Percentiles rank a stretch among this genome's conserved stretches.
These are phyloP conservation scores for Thielaviopsis musarum DNA, from an alignment of 2,329 filamentous ascomycete species.

Conservation along the genomic window DNA sequence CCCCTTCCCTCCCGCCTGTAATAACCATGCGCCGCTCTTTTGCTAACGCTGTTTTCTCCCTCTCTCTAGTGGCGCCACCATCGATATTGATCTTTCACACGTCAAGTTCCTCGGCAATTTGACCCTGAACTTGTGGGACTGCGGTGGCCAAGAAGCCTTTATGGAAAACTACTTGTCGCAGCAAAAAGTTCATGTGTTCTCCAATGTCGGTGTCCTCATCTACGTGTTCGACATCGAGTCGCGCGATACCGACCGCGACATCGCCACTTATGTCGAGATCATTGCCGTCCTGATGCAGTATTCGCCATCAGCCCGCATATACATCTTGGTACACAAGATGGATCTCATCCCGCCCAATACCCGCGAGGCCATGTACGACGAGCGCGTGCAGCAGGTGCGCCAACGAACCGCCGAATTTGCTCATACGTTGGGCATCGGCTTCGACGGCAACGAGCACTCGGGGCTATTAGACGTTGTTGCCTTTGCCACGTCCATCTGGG, in stretches of 20 bases:
- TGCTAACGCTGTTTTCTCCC: neutral
- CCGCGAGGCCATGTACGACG: conserved; percentile 68
- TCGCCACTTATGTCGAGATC: conserved; percentile 82
- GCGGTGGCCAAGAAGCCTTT: conserved; percentile 94
- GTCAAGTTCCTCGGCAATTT: conserved; percentile 98
- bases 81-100: conserved; percentile 95
- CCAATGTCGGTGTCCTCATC: conserved; percentile 88
- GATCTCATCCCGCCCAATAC: conserved; percentile 73
- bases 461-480: conserved; percentile 52
- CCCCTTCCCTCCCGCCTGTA: neutral
- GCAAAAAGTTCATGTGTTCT: conserved; percentile 91
- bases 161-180: conserved; percentile 97
- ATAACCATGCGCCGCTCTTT: neutral
- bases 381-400: conserved; percentile 61
- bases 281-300: conserved; percentile 78
- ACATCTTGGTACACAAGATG: conserved; percentile 97
- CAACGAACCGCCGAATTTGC: conserved; percentile 47
- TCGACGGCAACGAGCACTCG: conserved; percentile 18
- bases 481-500: conserved; percentile 95
- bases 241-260: conserved; percentile 80
- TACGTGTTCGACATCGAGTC: conserved; percentile 99
- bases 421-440: conserved; percentile 8
- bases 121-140: conserved; percentile 96
- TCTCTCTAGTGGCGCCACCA: conserved; percentile 57
- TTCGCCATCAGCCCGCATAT: conserved; percentile 66